Evolutionary conservation across 805 yeast species (phyloP), one percentile per base, ranked within the genome.

Genomic region (Wickerhamomyces xylosicus): DNA sequence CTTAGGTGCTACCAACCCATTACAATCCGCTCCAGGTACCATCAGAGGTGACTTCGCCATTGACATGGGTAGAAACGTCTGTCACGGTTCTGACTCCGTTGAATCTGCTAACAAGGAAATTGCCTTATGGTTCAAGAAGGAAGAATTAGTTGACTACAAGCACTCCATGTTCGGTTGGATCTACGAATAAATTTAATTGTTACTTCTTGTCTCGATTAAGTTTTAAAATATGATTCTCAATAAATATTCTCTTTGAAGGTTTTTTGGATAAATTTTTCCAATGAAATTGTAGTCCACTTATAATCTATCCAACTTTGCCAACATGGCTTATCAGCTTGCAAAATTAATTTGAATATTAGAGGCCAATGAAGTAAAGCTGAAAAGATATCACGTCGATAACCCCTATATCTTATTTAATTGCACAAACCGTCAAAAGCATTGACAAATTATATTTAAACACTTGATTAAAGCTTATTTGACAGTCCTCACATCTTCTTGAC

Each of bases 61-160:
- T 58, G 98, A 92, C 71, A 86, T 85, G 78, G 98, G 99, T 66
- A 87, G 99, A 82, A 92, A 92, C 79, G 95, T 92, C 61, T 75
- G 84, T 66, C 99, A 92, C 78, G 98, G 98, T 68, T 90, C 97
- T 54, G 99, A 92, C 78, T 87, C 97, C 49, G 98, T 92, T 59
- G 98, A 90, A 73, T 73, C 81, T 56, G 99, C 99, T 59, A 69
- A 86, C 68, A 85, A 84, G 77, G 99, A 92, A 78, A 92, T 92
- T 56, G 79, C 62, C 54, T 76, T 92, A 61, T 92, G 99, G 99
- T 92, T 92, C 89, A 86, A 86, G 81, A 74, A 79, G 68, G 96
- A 87, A 68, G 99, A 92, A 76, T 71, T 92, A 58, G 84, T 79
- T 60, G 85, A 81, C 57, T 92, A 87, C 92, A 83, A 81, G 69